These are phyloP conservation scores for Medicago ruthenica DNA, from an alignment of 306 rosid species.

Conservation along the genomic window DNA sequence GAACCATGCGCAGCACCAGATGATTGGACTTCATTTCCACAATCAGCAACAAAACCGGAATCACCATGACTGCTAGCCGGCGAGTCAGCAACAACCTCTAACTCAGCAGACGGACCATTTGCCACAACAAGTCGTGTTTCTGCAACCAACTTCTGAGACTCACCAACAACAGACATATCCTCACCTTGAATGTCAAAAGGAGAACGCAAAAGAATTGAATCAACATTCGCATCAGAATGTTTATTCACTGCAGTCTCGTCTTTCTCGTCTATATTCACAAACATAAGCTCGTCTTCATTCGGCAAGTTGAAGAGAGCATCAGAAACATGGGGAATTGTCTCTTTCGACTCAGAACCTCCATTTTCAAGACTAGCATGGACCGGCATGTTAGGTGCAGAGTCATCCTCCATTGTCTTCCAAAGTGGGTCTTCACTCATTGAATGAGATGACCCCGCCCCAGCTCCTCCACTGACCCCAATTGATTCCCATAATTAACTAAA, in stretches of 20 bases:
- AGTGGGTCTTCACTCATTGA: slow-evolving; percentile 51
- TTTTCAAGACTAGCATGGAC: slow-evolving; percentile 47
- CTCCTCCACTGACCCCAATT: slow-evolving; percentile 47
- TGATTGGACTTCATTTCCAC: slow-evolving; percentile 45
- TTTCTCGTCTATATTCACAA: slow-evolving; percentile 54
- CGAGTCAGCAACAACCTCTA: slow-evolving; percentile 39
- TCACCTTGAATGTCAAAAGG: slow-evolving; percentile 52
- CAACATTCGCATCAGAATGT: slow-evolving; percentile 47
- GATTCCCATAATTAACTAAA: slow-evolving; percentile 48
- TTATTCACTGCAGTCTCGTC: slow-evolving; percentile 40
- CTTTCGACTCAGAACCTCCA: slow-evolving; percentile 17
- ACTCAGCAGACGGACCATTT: slow-evolving; percentile 34
- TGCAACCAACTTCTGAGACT: slow-evolving; percentile 43
- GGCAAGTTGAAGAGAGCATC: slow-evolving; percentile 52
- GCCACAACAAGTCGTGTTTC: slow-evolving; percentile 38
- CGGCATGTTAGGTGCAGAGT: slow-evolving; percentile 58
- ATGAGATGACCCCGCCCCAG: slow-evolving; percentile 56
- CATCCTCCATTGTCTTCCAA: slow-evolving; percentile 69
- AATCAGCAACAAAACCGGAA: slow-evolving; percentile 34
- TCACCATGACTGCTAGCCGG: slow-evolving; percentile 43
- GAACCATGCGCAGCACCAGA: slow-evolving; percentile 39
- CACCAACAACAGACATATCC: slow-evolving; percentile 38
- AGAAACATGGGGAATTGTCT: slow-evolving; percentile 37
- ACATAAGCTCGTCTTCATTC: slow-evolving; percentile 46
- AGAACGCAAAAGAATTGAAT: slow-evolving; percentile 51